These are phyloP conservation scores for Microsporum canis DNA, from an alignment of 2,329 filamentous ascomycete species.

Conservation along the genomic window DNA sequence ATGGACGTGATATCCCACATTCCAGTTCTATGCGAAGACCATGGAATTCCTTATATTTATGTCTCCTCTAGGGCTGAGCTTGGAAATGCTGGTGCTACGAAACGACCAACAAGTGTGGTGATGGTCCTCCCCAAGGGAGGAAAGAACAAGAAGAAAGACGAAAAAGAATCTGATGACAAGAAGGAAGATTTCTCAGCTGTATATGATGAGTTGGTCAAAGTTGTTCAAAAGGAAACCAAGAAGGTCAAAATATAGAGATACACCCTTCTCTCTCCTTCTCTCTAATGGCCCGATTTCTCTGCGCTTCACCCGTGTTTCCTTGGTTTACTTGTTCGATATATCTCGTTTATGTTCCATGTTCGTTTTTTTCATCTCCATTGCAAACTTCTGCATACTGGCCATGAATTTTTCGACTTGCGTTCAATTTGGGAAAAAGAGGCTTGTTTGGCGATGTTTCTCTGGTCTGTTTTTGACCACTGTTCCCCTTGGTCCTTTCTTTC, in stretches of 20 bases:
- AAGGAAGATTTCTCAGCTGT: conserved; percentile 41
- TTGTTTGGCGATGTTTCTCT: conserved; percentile 8
- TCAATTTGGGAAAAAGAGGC: conserved; percentile 3
- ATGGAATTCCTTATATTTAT: conserved; percentile 94
- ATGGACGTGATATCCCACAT: conserved; percentile 99
- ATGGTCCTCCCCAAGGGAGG: conserved; percentile 55
- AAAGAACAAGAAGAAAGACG: conserved; percentile 41
- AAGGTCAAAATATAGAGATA: conserved; percentile 41
- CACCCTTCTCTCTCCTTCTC: background rate
- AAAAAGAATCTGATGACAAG: conserved; percentile 36
- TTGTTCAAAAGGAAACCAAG: conserved; percentile 48
- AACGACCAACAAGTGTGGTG: conserved; percentile 90
- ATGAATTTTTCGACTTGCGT: background rate
- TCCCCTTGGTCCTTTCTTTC: background rate
- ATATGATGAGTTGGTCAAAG: conserved; percentile 47
- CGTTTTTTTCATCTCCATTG: conserved; percentile 12
- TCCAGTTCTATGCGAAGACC: conserved; percentile 94
- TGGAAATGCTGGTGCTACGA: conserved; percentile 84
- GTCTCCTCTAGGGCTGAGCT: conserved; percentile 86
- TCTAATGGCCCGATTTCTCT: background rate
- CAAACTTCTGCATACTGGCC: conserved; percentile 9
- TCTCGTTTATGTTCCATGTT: background rate
- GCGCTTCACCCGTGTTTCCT: background rate
- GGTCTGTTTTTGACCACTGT: background rate
- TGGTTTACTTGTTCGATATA: background rate